Evolutionary conservation across 495 filamentous ascomycete genomes (phyloP).

Genomic region (Talaromyces wortmannii): DNA sequence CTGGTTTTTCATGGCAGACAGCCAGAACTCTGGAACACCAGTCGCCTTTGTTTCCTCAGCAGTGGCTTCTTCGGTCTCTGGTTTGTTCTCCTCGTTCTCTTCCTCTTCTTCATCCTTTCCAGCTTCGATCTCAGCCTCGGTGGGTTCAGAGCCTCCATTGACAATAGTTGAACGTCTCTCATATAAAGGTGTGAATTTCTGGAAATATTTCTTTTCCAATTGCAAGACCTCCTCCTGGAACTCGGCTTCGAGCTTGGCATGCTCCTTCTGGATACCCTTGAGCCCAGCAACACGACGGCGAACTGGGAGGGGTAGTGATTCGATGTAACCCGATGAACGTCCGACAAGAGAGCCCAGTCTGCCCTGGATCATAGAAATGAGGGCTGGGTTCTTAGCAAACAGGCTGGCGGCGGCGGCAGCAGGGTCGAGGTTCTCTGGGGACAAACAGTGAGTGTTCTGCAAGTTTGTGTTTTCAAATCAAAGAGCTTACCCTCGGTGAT

Average conservation of each 20-base stretch:
- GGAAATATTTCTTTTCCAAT: slow-evolving; percentile 98
- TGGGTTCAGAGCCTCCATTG: slow-evolving; percentile 83
- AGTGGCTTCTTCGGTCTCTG: slow-evolving; percentile 38
- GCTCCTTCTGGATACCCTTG: slow-evolving; percentile 97
- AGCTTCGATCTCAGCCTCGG: slow-evolving; percentile 73
- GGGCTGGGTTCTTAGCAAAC: slow-evolving; percentile 86
- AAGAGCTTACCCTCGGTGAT: slow-evolving; percentile 83
- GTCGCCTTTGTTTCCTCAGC: slow-evolving; percentile 46
- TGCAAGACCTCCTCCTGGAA: slow-evolving; percentile 97
- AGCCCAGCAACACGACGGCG: slow-evolving; percentile 89
- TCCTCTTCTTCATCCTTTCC: slow-evolving; percentile 78
- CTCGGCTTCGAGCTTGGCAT: slow-evolving; percentile 93
- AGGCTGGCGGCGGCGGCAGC: slow-evolving; percentile 78
- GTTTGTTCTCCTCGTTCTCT: slow-evolving; percentile 49
- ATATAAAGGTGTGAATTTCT: slow-evolving; percentile 96
- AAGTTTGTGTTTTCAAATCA: not conserved
- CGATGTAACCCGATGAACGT: slow-evolving; percentile 94
- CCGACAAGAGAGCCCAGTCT: slow-evolving; percentile 91
- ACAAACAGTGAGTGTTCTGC: not conserved
- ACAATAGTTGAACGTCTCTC: slow-evolving; percentile 90
- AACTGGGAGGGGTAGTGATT: slow-evolving; percentile 82
- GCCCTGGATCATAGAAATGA: slow-evolving; percentile 95
- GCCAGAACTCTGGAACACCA: slow-evolving; percentile 98
- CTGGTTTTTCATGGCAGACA: slow-evolving; percentile 99
- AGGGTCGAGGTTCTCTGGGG: slow-evolving; percentile 80